Evolutionary conservation across 2,329 filamentous ascomycete genomes (phyloP).

Genomic region (Calonectria montana): DNA sequence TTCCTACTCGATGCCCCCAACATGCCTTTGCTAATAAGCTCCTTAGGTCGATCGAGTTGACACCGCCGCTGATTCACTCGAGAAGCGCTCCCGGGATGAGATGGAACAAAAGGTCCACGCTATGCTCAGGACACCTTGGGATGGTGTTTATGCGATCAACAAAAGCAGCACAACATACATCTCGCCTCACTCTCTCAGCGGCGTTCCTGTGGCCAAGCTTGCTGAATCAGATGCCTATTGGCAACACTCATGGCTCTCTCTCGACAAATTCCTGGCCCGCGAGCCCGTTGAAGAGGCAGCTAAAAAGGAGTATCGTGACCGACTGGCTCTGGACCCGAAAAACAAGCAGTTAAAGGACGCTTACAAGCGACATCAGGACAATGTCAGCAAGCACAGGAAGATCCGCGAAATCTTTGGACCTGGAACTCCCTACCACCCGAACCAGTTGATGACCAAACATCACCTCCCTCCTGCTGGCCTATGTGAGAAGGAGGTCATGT

Average conservation of each 20-base stretch:
- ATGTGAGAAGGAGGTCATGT: constrained; percentile 50
- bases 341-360: not conserved
- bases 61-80: not conserved
- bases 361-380: not conserved
- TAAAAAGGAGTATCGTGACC: not conserved
- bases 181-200: not conserved
- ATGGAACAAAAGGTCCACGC: not conserved
- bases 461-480: constrained; percentile 47
- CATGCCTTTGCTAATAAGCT: not conserved
- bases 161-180: not conserved
- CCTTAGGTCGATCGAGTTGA: not conserved
- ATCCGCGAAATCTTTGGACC: constrained; percentile 46
- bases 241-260: not conserved
- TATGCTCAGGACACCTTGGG: not conserved
- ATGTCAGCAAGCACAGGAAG: not conserved
- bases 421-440: constrained; percentile 47
- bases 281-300: not conserved
- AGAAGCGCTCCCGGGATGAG: not conserved
- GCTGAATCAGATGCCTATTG: not conserved
- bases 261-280: not conserved
- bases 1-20: not conserved
- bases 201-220: not conserved
- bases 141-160: not conserved
- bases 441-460: constrained; percentile 49
- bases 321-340: not conserved